Evolutionary conservation across 768 basidiomycete species (phyloP).

Genomic region (Pleurotus pulmonarius): DNA sequence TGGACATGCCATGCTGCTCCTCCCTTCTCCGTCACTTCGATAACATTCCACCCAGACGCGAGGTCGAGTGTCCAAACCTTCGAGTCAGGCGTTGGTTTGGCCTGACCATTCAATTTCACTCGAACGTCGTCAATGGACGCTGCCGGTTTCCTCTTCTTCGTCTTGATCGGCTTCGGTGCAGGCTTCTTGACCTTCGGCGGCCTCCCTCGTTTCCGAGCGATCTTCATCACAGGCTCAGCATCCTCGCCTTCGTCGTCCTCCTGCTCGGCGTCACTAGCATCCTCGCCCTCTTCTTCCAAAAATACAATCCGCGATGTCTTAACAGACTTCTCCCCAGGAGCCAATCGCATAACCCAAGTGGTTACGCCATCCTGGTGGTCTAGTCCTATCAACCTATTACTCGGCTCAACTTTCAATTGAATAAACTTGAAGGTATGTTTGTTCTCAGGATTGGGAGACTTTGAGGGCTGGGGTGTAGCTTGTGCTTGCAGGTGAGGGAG

Average conservation of each 20-base stretch:
- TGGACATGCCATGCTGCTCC: slow-evolving; percentile 13
- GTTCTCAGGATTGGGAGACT: slow-evolving; percentile 10
- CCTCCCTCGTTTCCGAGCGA: slow-evolving; percentile 30
- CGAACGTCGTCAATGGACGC: slow-evolving; percentile 53
- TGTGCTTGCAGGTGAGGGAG: neutral
- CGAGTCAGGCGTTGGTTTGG: slow-evolving; percentile 34
- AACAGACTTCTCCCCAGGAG: slow-evolving; percentile 52
- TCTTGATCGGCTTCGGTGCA: slow-evolving; percentile 23
- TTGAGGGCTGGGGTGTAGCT: neutral
- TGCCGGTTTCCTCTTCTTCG: slow-evolving; percentile 35
- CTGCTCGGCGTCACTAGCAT: slow-evolving; percentile 34
- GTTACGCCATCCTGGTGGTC: slow-evolving; percentile 70
- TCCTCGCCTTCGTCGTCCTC: slow-evolving; percentile 46
- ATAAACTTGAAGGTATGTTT: slow-evolving; percentile 49
- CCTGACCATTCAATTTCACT: slow-evolving; percentile 61
- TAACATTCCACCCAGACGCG: slow-evolving; percentile 50
- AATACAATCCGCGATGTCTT: slow-evolving; percentile 50
- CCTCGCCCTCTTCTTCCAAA: slow-evolving; percentile 43
- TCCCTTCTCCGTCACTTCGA: slow-evolving; percentile 55
- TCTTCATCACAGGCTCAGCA: slow-evolving; percentile 31
- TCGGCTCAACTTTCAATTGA: slow-evolving; percentile 53
- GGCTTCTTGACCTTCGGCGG: slow-evolving; percentile 30
- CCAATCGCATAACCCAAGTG: slow-evolving; percentile 66
- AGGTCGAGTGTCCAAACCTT: slow-evolving; percentile 64
- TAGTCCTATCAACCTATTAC: slow-evolving; percentile 52